These are phyloP conservation scores for Sporothrix inflata DNA, from an alignment of 2,329 filamentous ascomycete species.

Conservation along the genomic window DNA sequence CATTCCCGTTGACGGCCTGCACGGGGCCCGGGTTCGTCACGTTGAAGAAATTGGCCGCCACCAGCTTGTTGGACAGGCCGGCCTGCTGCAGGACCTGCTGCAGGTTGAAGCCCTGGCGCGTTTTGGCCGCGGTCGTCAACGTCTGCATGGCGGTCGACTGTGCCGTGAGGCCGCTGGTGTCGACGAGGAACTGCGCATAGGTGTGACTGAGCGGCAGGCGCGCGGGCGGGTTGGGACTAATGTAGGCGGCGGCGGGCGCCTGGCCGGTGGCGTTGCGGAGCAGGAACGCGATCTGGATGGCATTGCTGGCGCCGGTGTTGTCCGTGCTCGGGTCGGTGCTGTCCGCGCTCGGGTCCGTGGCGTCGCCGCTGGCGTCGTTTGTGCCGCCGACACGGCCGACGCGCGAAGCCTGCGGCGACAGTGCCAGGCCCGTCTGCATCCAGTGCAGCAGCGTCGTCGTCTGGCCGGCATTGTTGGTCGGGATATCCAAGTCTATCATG, in stretches of 20 bases:
- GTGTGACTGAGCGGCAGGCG: conserved; percentile 45
- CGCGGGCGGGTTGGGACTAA: conserved; percentile 46
- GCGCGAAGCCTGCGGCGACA: conserved; percentile 35
- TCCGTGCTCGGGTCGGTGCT: conserved; percentile 37
- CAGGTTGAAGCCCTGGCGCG: conserved; percentile 42
- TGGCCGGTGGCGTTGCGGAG: conserved; percentile 41
- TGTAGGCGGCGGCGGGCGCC: conserved; percentile 40
- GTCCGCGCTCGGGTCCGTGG: conserved; percentile 35
- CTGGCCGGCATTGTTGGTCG: conserved; percentile 43
- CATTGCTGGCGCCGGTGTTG: conserved; percentile 7
- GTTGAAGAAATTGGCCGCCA: conserved; percentile 46
- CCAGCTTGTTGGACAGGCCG: conserved; percentile 40
- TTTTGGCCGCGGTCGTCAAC: conserved; percentile 39
- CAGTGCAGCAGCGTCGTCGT: conserved; percentile 49
- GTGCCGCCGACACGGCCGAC: conserved; percentile 32
- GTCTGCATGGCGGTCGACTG: conserved; percentile 33
- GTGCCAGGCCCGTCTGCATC: conserved; percentile 47
- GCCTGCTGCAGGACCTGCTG: conserved; percentile 40
- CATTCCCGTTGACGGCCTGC: not conserved
- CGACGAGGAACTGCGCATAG: conserved; percentile 47
- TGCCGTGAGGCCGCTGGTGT: conserved; percentile 41
- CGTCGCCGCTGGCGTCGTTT: conserved; percentile 29
- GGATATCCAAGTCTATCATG: conserved; percentile 54
- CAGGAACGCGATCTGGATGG: conserved; percentile 37
- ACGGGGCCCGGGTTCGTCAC: conserved; percentile 44